Conservation (phyloP, 768 basidiomycete species). For the Chiua virens region DNA sequence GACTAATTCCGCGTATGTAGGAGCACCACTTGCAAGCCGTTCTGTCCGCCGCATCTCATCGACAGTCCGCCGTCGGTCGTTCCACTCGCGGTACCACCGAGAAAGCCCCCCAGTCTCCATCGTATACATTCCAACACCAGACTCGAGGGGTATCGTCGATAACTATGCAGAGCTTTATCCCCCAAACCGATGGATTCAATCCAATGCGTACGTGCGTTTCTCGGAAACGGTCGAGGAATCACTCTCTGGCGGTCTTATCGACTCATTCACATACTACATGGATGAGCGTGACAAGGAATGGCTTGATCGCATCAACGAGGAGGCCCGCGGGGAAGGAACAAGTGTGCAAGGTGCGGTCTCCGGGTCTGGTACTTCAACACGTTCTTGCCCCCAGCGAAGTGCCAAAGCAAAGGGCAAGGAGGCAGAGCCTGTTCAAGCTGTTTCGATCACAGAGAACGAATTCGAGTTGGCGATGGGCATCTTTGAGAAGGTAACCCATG, state of each 20-base stretch:
- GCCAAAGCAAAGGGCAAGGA: slow-evolving; percentile 86
- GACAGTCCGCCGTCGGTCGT: slow-evolving; percentile 37
- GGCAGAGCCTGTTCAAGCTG: slow-evolving; percentile 61
- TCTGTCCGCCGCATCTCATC: slow-evolving; percentile 53
- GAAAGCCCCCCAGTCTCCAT: slow-evolving; percentile 41
- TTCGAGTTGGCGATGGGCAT: slow-evolving; percentile 78
- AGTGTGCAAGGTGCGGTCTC: slow-evolving; percentile 64
- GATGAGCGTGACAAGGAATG: slow-evolving; percentile 93
- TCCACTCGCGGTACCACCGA: slow-evolving; percentile 36
- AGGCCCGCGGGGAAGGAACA: too few species aligned
- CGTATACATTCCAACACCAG: slow-evolving; percentile 88
- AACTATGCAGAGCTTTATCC: slow-evolving; percentile 82
- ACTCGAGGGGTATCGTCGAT: slow-evolving; percentile 68
- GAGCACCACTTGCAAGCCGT: slow-evolving; percentile 61
- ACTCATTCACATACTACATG: slow-evolving; percentile 88
- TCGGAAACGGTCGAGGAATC: slow-evolving; percentile 87
- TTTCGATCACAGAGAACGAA: slow-evolving; percentile 49
- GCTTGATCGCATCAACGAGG: too few species aligned
- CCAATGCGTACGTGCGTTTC: slow-evolving; percentile 72
- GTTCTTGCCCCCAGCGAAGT: slow-evolving; percentile 55
- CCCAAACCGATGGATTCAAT: slow-evolving; percentile 68
- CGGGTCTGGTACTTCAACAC: slow-evolving; percentile 46
- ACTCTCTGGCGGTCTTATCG: slow-evolving; percentile 55
- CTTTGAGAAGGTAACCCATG: slow-evolving; percentile 88
- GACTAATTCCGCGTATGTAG: slow-evolving; percentile 48